Evolutionary conservation across 805 yeast genomes (phyloP), one percentile per base, ranked within the genome.

Genomic region (Saitoella complicata): DNA sequence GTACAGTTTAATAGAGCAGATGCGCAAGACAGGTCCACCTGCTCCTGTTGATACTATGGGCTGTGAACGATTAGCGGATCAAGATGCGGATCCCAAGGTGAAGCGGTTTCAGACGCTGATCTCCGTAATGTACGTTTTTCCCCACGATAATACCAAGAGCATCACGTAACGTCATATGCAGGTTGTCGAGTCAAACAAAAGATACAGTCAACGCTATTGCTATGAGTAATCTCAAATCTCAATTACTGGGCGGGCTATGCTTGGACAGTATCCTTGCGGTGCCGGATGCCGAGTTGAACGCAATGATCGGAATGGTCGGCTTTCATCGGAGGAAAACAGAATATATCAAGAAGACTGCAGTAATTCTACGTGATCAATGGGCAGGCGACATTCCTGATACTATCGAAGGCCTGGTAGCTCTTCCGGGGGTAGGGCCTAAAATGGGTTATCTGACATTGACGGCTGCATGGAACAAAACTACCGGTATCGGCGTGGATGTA

Each of bases 401-500:
- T 2, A 68, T 80, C 7, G 76, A 71, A 6, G 87, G 79, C 0
- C 67, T 86, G 45, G 67, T 72, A 4, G 60, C 71, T 0, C 62
- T 86, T 31, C 95, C 95, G 0, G 96, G 96, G 0, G 94, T 86
- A 2, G 96, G 96, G 0, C 95, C 94, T 7, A 86, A 87, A 58
- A 86, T 86, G 96, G 94, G 94, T 0, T 80, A 72, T 57, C 61
- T 86, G 37, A 67, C 86, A 1, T 63, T 84, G 49, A 93, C 84
- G 54, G 72, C 74, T 33, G 94, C 88, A 0, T 86, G 95, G 95
- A 64, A 65, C 13, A 65, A 68, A 38, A 76, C 70, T 44, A 64
- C 67, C 9, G 95, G 95, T 0, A 85, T 86, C 11, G 95, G 95
- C 8, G 95, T 86, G 6, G 96, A 86, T 57, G 87, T 83, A 4